Base-by-base conservation (phyloP, 495 filamentous ascomycete species). In the Trichocladium uniseriatum region DNA sequence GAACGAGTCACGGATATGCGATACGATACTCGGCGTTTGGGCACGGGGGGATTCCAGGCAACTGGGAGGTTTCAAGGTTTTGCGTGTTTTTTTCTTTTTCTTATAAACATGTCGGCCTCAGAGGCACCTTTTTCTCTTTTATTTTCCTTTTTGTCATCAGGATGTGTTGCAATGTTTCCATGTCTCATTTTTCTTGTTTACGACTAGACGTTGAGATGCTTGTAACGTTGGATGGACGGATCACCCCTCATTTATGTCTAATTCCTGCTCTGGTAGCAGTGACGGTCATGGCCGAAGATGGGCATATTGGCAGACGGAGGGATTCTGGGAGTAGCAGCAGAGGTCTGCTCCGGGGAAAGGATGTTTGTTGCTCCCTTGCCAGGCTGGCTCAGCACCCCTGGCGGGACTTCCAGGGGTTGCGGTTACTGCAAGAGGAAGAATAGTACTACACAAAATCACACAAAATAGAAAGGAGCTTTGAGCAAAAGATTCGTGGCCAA, bases 21-120 rank as follows among this genome's bases (percentile, higher is more conserved):
- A 34, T 54, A 59, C 49, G 57, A 62, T 63, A 61, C 62, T 53
- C 57, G 59, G 62, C 60, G 60, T 59, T 62, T 53, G 48, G 20
- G 48, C 49, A 38, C 29, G 29, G 21, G 42, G 38, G 51, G 46
- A 56, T 41, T 57, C 53, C 49, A 58, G 52, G 51, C 59, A 57
- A 60, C 54, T 52, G 59, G 57, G 56, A 43, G 29, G 43, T 38
- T 29, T 43, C 27, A 24, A 16, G 20, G 40, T 42, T 31, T 34
- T 24, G 6, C 24, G 14, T 46, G 42, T 49, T 20, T 50, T 42
- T 31, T 39, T 27, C 15, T 34, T 31, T 48, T 45, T 14, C 38
- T 27, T 31, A 19, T 13, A 18, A 10, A 32, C 31, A 32, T 32
- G 31, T 32, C 10, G 13, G 31, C 31, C 31, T 32, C 31, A 11